These are phyloP conservation scores for Rhododendron williamsianum DNA, from an alignment of 148 eudicot species.

Conservation along the genomic window DNA sequence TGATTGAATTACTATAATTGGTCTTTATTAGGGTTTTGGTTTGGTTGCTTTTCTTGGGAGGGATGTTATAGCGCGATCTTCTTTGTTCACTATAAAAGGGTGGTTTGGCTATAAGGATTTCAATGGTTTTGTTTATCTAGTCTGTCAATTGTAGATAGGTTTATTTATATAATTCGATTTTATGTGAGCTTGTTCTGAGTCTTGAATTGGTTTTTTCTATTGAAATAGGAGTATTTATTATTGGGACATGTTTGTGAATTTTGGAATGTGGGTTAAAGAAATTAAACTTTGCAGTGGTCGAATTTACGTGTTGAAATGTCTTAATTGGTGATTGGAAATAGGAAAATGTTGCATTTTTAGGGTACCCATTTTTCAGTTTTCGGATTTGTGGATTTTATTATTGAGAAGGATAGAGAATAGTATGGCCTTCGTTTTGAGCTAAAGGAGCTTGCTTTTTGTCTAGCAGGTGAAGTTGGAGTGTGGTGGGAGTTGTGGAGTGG, in stretches of 20 bases:
- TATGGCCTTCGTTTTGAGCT: not conserved
- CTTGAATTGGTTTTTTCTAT: not conserved
- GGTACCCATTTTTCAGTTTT: not conserved
- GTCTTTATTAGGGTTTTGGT: not conserved
- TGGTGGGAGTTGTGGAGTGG: slow-evolving; percentile 28
- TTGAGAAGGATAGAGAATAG: not conserved
- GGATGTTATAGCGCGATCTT: not conserved
- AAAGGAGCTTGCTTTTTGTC: slow-evolving; percentile 8
- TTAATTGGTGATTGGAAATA: not conserved
- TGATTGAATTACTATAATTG: not conserved
- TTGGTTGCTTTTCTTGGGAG: not conserved
- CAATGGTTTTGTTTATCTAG: not conserved
- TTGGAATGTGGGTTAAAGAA: slow-evolving; percentile 6
- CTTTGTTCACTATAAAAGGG: not conserved
- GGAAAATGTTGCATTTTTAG: not conserved
- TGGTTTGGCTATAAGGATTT: not conserved
- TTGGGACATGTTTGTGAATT: not conserved
- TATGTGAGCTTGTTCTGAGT: not conserved
- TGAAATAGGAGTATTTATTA: not conserved
- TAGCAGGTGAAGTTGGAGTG: slow-evolving; percentile 42
- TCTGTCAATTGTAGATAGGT: not conserved
- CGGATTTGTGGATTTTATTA: not conserved
- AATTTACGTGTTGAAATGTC: not conserved
- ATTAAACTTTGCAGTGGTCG: not conserved
- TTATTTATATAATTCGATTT: not conserved